phyloP scores from a whole-genome alignment of 495 filamentous ascomycete species.

The Diplogelasinospora grovesii region DNA sequence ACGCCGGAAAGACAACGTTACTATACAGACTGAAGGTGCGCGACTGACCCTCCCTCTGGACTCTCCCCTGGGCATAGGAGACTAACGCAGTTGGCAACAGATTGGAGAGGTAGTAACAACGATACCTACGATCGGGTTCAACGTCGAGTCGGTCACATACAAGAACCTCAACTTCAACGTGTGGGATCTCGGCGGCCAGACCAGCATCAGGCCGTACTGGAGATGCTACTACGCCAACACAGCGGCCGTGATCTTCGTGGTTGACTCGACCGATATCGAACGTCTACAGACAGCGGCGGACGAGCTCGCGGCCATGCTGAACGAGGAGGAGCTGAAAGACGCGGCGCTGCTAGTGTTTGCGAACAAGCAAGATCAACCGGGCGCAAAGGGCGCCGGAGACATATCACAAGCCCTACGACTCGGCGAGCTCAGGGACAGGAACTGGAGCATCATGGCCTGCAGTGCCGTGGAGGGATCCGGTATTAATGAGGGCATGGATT shows the following conservation, averaged over 20 bases:
- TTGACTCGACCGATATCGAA: slow-evolving; percentile 95
- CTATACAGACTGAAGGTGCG: slow-evolving; percentile 92
- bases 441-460: slow-evolving; percentile 98
- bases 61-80: not conserved
- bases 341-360: slow-evolving; percentile 92
- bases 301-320: slow-evolving; percentile 89
- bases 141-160: slow-evolving; percentile 96
- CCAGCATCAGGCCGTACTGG: slow-evolving; percentile 96
- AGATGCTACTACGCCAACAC: slow-evolving; percentile 99
- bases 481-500: slow-evolving; percentile 96
- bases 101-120: slow-evolving; percentile 98
- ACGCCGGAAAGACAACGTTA: slow-evolving; percentile 95
- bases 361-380: slow-evolving; percentile 98
- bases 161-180: slow-evolving; percentile 98
- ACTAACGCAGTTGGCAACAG: slow-evolving; percentile 36
- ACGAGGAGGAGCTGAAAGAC: slow-evolving; percentile 92
- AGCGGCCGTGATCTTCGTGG: slow-evolving; percentile 97
- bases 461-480: slow-evolving; percentile 93
- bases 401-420: slow-evolving; percentile 88
- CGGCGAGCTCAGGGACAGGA: slow-evolving; percentile 86
- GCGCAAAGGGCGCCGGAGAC: slow-evolving; percentile 92
- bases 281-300: slow-evolving; percentile 86
- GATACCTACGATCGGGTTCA: slow-evolving; percentile 98
- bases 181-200: slow-evolving; percentile 97
- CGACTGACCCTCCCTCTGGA: no score